Evolutionary conservation across 176 grass and related monocot species (phyloP), one percentile per base, ranked within the genome.

Genomic region (Poa annua): DNA sequence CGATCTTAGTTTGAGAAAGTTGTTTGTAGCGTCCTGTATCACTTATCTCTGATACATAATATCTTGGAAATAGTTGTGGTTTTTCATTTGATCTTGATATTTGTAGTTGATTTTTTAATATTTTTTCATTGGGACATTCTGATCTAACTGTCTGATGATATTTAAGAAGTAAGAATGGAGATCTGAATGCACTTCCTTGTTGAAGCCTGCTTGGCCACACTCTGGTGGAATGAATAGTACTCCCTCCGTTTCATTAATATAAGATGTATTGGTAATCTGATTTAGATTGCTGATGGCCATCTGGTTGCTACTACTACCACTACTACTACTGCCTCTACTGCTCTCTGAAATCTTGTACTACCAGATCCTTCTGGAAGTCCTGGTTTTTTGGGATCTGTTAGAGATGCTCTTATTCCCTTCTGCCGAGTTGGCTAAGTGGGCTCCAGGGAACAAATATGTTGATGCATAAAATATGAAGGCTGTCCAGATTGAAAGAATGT

Each of bases 141-240:
- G 22, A 50, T 73, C 44, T 50, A 26, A 7, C 22, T 49, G 44
- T 14, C 70, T 50, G 71, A 74, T 74, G 71, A 74, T 74, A 74
- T 47, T n/a, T n/a, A n/a, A n/a, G n/a, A n/a, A n/a, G n/a, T 24
- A 20, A 70, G 39, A 74, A 74, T 50, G 12, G 13, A 73, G 34
- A 24, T 57, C 11, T 41, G 53, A 76, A 81, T 39, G 4, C 20
- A 11, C 20, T 54, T 68, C 32, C 13, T 7, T 14, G 63, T 68
- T 11, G 78, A 68, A 69, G 36, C 36, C 66, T 59, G 36, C 80
- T 82, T 45, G 36, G 35, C 66, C 36, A 32, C 36, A 32, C 15
- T 68, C 11, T 42, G 8, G 9, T 71, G 12, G 6, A 47, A 44
- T 2, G 19, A 20, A 67, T 67, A 19, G 8, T 67, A 34, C 36